Evolutionary conservation across 352 stramenopile species (phyloP).

Genomic region (Phytophthora ohioensis): DNA sequence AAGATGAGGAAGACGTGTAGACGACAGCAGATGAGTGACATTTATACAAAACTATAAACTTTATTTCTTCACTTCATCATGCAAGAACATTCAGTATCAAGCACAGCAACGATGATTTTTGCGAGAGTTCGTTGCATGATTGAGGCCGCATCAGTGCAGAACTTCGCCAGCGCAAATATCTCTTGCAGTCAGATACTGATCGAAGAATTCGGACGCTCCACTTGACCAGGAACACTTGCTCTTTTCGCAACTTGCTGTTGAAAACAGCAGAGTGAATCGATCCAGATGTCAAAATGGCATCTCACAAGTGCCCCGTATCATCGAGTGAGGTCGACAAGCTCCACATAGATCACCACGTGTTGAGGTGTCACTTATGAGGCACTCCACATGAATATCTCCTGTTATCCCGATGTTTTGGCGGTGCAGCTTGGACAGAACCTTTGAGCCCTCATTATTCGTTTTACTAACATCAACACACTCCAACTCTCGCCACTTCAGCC

Average conservation of each 20-base stretch:
- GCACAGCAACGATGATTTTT: too few relatives aligned
- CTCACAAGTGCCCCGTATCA: conserved; percentile 25
- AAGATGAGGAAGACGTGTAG: conserved; percentile 23
- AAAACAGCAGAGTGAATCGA: conserved; percentile 5
- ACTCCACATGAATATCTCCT: conserved; percentile 7
- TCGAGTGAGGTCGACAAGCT: conserved; percentile 1
- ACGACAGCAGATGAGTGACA: neutral
- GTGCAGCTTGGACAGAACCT: neutral
- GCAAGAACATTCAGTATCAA: too few relatives aligned
- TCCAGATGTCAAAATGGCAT: conserved; percentile 5
- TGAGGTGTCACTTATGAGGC: conserved; percentile 20
- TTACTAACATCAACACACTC: conserved; percentile 2
- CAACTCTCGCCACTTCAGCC: neutral
- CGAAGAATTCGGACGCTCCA: conserved; percentile 5
- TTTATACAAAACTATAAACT: neutral
- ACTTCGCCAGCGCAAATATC: neutral
- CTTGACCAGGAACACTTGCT: neutral
- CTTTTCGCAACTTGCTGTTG: conserved; percentile 4
- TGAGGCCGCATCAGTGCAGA: too few relatives aligned
- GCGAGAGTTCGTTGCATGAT: neutral
- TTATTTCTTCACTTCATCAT: too few relatives aligned
- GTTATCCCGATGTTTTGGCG: conserved; percentile 7
- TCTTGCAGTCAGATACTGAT: neutral
- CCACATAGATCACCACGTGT: conserved; percentile 29
- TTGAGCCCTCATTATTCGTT: conserved; percentile 21